Evolutionary conservation across 2,329 filamentous ascomycete genomes (phyloP).

Genomic region (Curvularia lunata): DNA sequence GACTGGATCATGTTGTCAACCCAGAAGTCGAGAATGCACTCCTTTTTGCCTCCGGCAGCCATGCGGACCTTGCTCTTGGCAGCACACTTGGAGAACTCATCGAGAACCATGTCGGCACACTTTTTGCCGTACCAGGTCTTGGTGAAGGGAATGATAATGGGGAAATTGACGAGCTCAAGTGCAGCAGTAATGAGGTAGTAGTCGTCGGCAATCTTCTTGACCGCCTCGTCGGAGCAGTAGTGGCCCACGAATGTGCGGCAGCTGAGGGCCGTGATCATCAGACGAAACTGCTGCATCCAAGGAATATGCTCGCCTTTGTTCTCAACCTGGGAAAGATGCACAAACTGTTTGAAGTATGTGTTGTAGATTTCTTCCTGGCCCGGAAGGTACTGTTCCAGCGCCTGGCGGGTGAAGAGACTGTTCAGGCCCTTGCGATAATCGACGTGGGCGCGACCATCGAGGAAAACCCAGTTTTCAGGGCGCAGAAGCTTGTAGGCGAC

Average conservation of each 20-base stretch:
- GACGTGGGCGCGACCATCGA: slow-evolving; percentile 92
- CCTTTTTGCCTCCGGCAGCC: slow-evolving; percentile 82
- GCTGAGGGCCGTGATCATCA: slow-evolving; percentile 92
- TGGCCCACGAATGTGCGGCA: slow-evolving; percentile 97
- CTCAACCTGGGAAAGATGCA: slow-evolving; percentile 72
- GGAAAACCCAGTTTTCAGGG: slow-evolving; percentile 92
- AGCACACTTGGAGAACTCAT: slow-evolving; percentile 88
- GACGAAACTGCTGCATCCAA: slow-evolving; percentile 91
- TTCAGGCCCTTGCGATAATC: slow-evolving; percentile 98
- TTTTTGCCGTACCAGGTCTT: slow-evolving; percentile 98
- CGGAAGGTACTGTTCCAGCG: slow-evolving; percentile 86
- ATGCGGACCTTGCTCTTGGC: slow-evolving; percentile 93
- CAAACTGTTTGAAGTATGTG: slow-evolving; percentile 80
- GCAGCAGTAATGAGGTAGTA: slow-evolving; percentile 97
- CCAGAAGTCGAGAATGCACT: slow-evolving; percentile 97
- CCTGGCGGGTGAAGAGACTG: slow-evolving; percentile 88
- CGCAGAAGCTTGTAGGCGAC: slow-evolving; percentile 92
- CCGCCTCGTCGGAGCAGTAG: slow-evolving; percentile 87
- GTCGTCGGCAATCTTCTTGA: slow-evolving; percentile 94
- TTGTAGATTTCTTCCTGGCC: slow-evolving; percentile 92
- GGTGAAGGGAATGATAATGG: slow-evolving; percentile 92
- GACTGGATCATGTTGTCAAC: slow-evolving; percentile 80
- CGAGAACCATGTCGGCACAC: slow-evolving; percentile 88
- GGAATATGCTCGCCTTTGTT: slow-evolving; percentile 75
- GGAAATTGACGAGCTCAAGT: slow-evolving; percentile 86